Evolutionary conservation across 345 rosid species (phyloP).

Genomic region (Dipteronia dyeriana): DNA sequence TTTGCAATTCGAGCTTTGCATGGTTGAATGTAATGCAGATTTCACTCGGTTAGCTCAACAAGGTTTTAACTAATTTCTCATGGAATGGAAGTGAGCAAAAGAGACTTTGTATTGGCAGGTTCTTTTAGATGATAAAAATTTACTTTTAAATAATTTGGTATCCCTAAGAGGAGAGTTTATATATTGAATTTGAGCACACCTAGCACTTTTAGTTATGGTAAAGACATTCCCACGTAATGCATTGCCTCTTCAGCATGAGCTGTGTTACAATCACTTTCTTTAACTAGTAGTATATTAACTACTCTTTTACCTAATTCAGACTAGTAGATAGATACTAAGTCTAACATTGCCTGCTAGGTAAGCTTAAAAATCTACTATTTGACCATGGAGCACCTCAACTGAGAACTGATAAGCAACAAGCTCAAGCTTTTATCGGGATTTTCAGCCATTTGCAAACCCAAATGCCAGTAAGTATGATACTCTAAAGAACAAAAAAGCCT

Average conservation of each 20-base stretch:
- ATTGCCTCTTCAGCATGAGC: neutral
- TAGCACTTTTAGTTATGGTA: neutral
- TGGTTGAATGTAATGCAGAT: neutral
- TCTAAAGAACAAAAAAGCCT: neutral
- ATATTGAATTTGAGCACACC: neutral
- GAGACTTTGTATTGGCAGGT: neutral
- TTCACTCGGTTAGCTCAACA: neutral
- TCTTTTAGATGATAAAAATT: neutral
- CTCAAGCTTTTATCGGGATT: neutral
- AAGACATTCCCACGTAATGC: neutral
- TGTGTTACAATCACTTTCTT: too few relatives aligned
- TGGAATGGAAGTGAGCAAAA: neutral
- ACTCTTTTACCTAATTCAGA: too few relatives aligned
- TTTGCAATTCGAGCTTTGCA: neutral
- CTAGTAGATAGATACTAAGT: too few relatives aligned
- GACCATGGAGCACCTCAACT: neutral
- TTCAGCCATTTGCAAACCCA: slow-evolving; percentile 4
- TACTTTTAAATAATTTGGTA: neutral
- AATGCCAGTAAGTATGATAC: neutral
- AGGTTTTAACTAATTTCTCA: neutral
- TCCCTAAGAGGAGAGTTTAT: neutral
- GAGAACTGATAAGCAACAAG: neutral
- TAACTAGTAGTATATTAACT: too few relatives aligned
- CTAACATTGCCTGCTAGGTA: neutral
- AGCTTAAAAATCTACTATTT: neutral